Evolutionary conservation across 2,329 filamentous ascomycete species (phyloP), one percentile per base, ranked within the genome.

Genomic region (Exophiala bonariae): DNA sequence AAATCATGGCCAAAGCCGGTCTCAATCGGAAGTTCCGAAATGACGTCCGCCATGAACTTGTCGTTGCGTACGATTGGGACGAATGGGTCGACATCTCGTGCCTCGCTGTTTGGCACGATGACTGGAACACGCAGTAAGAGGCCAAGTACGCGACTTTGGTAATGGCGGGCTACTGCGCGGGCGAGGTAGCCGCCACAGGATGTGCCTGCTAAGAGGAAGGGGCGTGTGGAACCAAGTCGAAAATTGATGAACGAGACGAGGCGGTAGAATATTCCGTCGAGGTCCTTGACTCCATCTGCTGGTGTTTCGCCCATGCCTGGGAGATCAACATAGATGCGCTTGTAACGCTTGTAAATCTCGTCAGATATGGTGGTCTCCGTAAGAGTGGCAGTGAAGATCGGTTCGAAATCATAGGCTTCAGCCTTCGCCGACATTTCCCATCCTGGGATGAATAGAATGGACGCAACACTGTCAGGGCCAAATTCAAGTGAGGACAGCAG

Each of bases 171-270:
- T 26, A 63, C 36, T 1, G 60, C 57, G 17, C 61, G 60, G 3
- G 61, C 61, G 18, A 63, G 58, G 32, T 63, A 63, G 9, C 49
- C 61, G 14, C 61, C 61, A 37, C 60, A 62, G 17, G 61, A 63
- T 32, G 61, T 59, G 36, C 61, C 61, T 18, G 56, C 42, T 16
- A 63, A 34, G 18, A 61, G 17, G 43, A 63, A 63, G 32, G 32
- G 54, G n/a, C 11, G 14, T n/a, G 55, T 53, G 1, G n/a, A 45
- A 8, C 52, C 55, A 31, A 63, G 39, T 48, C 56, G 55, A n/a
- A 53, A 33, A 47, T 63, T 60, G 36, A 63, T 58, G 48, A 63
- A 63, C 44, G 55, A 47, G 11, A 52, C 46, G 18, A 63, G 52
- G 14, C 57, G 61, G 40, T 20, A 17, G 40, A 56, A 60, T 9